phyloP scores from a whole-genome alignment of 108 stramenopile species.

The Parmales sp. region DNA sequence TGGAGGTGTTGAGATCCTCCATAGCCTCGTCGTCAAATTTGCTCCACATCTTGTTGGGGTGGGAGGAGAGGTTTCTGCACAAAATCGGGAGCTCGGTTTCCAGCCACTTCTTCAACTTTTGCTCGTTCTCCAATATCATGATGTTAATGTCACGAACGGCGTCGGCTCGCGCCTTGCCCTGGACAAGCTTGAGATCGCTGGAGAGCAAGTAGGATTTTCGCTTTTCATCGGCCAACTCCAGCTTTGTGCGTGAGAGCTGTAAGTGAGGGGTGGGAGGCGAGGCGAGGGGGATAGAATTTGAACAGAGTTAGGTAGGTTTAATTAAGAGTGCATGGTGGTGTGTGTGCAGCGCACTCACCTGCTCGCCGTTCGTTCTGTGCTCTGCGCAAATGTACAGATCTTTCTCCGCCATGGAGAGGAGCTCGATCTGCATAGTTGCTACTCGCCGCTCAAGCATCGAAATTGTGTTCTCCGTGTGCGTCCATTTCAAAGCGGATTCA shows the following conservation, averaged over 20 bases:
- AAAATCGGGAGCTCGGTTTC: neutral
- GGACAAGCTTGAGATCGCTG: neutral
- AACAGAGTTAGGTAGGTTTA: too few relatives aligned
- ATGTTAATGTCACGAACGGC: neutral
- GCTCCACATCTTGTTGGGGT: neutral
- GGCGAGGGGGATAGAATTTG: too few relatives aligned
- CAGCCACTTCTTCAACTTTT: slow-evolving; percentile 6
- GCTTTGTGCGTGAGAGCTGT: neutral
- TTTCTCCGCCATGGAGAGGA: neutral
- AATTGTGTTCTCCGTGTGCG: neutral
- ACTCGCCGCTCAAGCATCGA: neutral
- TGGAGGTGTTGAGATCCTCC: neutral
- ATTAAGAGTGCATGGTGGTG: too few relatives aligned
- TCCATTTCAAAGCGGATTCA: neutral
- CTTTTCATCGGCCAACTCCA: neutral
- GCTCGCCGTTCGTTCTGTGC: neutral
- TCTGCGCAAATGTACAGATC: slow-evolving; percentile 11
- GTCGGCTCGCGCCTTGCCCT: neutral
- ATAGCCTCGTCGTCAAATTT: neutral
- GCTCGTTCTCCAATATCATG: neutral
- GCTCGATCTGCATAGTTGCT: neutral
- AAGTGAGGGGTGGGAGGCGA: too few relatives aligned
- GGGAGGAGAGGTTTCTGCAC: neutral
- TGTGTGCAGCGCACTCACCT: too few relatives aligned
- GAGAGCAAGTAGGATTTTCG: neutral